Evolutionary conservation across 1,139 yeast genomes (phyloP), one percentile per base, ranked within the genome.

Genomic region (Suhomyces taliae): DNA sequence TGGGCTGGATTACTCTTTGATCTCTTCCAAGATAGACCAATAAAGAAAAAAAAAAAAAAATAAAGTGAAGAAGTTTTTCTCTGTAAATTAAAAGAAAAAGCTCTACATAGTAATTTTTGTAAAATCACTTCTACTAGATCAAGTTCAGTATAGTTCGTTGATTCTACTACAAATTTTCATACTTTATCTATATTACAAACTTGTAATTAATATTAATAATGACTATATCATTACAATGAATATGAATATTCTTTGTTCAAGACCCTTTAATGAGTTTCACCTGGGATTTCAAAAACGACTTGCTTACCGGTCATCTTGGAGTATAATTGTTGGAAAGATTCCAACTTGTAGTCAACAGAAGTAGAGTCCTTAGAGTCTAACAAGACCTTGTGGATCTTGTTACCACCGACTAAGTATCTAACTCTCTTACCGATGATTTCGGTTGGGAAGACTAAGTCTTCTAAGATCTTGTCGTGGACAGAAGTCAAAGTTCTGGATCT

Each of bases 371-470:
- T 95, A 72, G 97, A 88, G 84, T 91, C 97, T 74, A 93, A 88
- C 78, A 90, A 86, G 66, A 93, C 95, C 85, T 95, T 93, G 81
- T 93, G 96, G 79, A 93, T 87, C 83, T 90, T 93, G 89, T 85
- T 83, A 79, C 99, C 99, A 80, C 98, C 99, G 70, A 90, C 96
- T 76, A 90, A 85, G 90, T 88, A 90, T 86, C 97, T 90, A 70
- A 90, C 95, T 84, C 99, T 91, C 90, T 93, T 93, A 78, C 99
- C 99, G 66, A 88, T 84, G 69, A 93, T 93, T 83, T 93, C 98
- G 67, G 98, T 91, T 78, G 99, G 99, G 97, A 87, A 93, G 64
- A 95, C 99, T 73, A 93, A 85, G 80, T 93, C 99, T 80, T 93
- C 99, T 77, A 93, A 90, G 80, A 93, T 82, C 79, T 90, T 90